Evolutionary conservation across 1,284 basidiomycete genomes (phyloP).

Genomic region (Albatrellus sp.): DNA sequence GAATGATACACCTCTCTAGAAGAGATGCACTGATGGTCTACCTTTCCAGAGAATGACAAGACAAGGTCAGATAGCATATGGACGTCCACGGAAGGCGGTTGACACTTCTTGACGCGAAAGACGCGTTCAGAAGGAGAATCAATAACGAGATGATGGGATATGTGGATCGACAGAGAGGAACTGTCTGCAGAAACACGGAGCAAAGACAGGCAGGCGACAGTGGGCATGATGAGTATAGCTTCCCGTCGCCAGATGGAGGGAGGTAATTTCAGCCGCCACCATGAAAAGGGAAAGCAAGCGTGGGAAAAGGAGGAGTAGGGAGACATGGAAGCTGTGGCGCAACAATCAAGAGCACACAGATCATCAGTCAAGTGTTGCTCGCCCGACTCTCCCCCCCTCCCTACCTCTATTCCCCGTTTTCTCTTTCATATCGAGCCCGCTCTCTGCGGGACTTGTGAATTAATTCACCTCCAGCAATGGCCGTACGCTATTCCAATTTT

Average conservation of each 20-base stretch:
- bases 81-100: conserved; percentile 39
- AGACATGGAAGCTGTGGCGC: not conserved
- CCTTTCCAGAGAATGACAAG: conserved; percentile 38
- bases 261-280: no score
- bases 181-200: conserved; percentile 17
- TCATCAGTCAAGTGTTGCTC: not conserved
- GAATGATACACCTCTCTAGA: conserved; percentile 32
- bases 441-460: conserved; percentile 2
- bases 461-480: conserved; percentile 7
- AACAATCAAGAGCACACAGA: no score
- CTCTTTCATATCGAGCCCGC: not conserved
- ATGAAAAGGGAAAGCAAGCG: not conserved
- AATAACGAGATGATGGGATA: conserved; percentile 22
- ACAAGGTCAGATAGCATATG: conserved; percentile 35
- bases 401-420: conserved; percentile 7
- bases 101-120: conserved; percentile 21
- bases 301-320: conserved; percentile 4
- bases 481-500: conserved; percentile 12
- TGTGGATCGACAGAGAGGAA: not conserved
- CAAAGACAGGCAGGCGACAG: conserved; percentile 21
- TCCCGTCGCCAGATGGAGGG: no score
- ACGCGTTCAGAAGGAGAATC: conserved; percentile 22
- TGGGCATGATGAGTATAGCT: conserved; percentile 21
- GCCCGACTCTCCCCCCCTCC: not conserved
- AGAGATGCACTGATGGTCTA: conserved; percentile 30